Base-by-base conservation (phyloP, 495 filamentous ascomycete genomes). In the Hypoxylon fragiforme region DNA sequence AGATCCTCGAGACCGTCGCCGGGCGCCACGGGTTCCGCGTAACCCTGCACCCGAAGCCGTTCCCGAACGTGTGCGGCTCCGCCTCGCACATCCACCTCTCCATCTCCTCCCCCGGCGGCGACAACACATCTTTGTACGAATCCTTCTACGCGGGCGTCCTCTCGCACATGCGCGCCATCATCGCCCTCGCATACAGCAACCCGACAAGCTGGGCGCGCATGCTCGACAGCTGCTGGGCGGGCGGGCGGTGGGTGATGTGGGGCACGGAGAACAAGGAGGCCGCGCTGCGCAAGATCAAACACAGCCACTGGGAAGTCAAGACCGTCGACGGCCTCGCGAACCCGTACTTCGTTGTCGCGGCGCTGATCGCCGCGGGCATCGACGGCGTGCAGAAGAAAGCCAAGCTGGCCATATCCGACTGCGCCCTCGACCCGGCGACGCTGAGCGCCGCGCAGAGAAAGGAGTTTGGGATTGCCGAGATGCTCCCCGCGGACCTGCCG, bases 11-110 rank as follows among this genome's bases (percentile, higher is more conserved):
- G 6, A 70, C 73, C 6, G 72, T 85, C 2, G 83, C 85, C 8
- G 77, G 79, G 7, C 70, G 76, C 3, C 77, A 85, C 26, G 76
- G 77, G 1, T 74, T 88, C 42, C 82, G 85, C 1, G 84, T 90
- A n/a, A 94, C 90, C 0, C 76, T 94, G 0, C 78, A 89, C 54
- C 91, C 91, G 0, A 87, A 87, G 24, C 89, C 90, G 0, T 83
- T 83, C 49, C 18, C 80, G 2, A 53, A 62, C 12, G 78, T 77
- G 0, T 75, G 81, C 12, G 87, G 87, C 9, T 89, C 81, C 6
- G 87, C 81, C 3, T 77, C 80, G 0, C 89, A 91, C 65, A 73
- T 78, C 6, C 89, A 92, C 67, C 71, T 90, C 9, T 88, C 83
- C 3, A 69, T 91, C 14, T 72, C 75, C 9, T 73, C 76, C 0